These are phyloP conservation scores for Aspergillus sp. DNA, from an alignment of 2,329 filamentous ascomycete species.

Conservation along the genomic window DNA sequence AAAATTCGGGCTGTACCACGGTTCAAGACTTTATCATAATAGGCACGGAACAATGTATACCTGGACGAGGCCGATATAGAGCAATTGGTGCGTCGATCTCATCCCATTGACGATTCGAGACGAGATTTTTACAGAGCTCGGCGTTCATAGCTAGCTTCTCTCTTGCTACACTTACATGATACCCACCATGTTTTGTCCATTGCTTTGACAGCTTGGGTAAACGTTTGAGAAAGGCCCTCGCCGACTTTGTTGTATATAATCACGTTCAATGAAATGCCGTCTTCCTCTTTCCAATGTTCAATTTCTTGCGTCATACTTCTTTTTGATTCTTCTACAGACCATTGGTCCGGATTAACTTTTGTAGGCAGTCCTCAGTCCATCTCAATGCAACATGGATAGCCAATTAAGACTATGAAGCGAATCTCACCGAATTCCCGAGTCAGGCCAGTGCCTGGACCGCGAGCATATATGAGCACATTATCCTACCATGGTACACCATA, in stretches of 20 bases:
- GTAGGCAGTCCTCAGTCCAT: not conserved
- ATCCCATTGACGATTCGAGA: not conserved
- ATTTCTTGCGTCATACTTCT: not conserved
- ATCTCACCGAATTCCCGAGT: not conserved
- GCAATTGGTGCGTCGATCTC: not conserved
- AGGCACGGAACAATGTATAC: not conserved
- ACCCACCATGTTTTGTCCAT: conserved; percentile 8
- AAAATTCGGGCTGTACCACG: too few relatives aligned
- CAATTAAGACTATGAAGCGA: not conserved
- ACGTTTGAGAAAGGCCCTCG: not conserved
- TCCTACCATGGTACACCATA: not conserved
- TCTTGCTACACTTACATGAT: conserved; percentile 7
- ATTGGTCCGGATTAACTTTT: not conserved
- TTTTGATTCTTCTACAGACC: not conserved
- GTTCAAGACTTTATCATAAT: not conserved
- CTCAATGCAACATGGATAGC: not conserved
- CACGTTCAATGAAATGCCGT: not conserved
- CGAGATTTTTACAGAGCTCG: not conserved
- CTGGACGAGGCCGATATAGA: not conserved
- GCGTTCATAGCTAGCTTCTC: not conserved
- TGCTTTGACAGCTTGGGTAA: not conserved
- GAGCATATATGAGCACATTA: too few relatives aligned
- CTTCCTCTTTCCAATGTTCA: not conserved
- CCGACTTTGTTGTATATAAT: not conserved
- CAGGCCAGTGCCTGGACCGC: too few relatives aligned